A percentile compares a stretch with the other conserved stretches of the same genome.
phyloP scores from a whole-genome alignment of 257 asterid genomes.

The Capsicum baccatum region DNA sequence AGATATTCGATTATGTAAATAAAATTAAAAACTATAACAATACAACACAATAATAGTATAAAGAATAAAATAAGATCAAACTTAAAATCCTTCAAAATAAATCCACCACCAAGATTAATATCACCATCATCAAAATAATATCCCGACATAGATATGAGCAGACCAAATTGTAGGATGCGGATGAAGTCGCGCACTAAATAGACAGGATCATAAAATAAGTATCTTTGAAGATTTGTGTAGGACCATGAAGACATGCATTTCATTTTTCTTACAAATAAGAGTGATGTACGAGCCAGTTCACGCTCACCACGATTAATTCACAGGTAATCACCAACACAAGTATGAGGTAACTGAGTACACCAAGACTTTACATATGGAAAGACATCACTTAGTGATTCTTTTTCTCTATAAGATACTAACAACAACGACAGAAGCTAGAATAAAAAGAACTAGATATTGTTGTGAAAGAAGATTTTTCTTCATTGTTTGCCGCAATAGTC shows the following conservation, averaged over 20 bases:
- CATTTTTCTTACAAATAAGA: background rate
- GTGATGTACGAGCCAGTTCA: background rate
- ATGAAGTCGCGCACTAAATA: background rate
- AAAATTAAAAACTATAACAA: background rate
- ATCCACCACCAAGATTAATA: background rate
- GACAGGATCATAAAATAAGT: background rate
- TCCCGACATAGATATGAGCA: background rate
- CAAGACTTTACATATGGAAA: background rate
- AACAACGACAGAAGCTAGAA: background rate
- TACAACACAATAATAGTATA: background rate
- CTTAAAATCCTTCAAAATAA: background rate
- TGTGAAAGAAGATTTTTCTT: background rate
- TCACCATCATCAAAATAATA: background rate
- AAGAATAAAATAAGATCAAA: too few species aligned
- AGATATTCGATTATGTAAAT: background rate
- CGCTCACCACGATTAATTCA: background rate
- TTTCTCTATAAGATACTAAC: background rate
- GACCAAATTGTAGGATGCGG: background rate
- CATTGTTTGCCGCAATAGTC: background rate
- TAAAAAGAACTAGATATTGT: too few species aligned
- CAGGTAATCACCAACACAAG: background rate
- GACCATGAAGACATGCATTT: background rate
- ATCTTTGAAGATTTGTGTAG: background rate
- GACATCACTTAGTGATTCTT: background rate
- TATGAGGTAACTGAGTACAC: background rate